These are phyloP conservation scores for Candida succiphila DNA, from an alignment of 805 yeast species.

Conservation along the genomic window DNA sequence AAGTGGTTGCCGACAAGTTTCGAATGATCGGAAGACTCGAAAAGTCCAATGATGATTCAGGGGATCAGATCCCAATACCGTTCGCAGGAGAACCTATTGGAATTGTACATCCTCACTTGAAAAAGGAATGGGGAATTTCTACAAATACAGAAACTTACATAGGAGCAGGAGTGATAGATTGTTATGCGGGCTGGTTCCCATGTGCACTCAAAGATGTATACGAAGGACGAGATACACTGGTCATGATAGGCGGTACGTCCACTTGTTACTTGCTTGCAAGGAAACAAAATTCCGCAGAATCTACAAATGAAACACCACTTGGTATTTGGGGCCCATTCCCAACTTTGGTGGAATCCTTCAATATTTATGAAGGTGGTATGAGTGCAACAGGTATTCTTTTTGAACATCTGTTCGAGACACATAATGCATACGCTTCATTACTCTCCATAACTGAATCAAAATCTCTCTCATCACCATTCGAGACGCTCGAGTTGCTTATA, in stretches of 20 bases:
- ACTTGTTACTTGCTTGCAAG: conserved; percentile 39
- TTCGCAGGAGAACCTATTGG: conserved; percentile 23
- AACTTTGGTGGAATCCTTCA: conserved; percentile 20
- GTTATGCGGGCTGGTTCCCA: conserved; percentile 47
- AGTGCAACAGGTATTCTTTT: conserved; percentile 48
- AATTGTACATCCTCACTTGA: conserved; percentile 2
- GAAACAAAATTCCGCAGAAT: conserved; percentile 2
- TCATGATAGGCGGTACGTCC: conserved; percentile 55
- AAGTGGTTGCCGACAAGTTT: conserved; percentile 5
- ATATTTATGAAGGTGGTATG: conserved; percentile 45
- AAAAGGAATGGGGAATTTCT: conserved; percentile 1
- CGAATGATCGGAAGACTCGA: conserved; percentile 23
- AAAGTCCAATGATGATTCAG: not conserved
- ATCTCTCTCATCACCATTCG: not conserved
- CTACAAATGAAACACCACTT: conserved; percentile 12
- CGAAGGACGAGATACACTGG: conserved; percentile 16
- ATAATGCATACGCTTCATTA: conserved; percentile 12
- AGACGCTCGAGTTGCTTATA: conserved; percentile 9
- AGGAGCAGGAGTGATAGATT: conserved; percentile 46
- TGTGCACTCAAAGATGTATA: not conserved
- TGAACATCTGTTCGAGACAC: conserved; percentile 35
- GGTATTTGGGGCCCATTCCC: conserved; percentile 59
- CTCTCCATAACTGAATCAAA: not conserved
- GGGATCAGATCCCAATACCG: conserved; percentile 15
- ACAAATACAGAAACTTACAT: conserved; percentile 9